phyloP scores from a whole-genome alignment of 1,284 basidiomycete species.

The Ceratobasidium sp. region DNA sequence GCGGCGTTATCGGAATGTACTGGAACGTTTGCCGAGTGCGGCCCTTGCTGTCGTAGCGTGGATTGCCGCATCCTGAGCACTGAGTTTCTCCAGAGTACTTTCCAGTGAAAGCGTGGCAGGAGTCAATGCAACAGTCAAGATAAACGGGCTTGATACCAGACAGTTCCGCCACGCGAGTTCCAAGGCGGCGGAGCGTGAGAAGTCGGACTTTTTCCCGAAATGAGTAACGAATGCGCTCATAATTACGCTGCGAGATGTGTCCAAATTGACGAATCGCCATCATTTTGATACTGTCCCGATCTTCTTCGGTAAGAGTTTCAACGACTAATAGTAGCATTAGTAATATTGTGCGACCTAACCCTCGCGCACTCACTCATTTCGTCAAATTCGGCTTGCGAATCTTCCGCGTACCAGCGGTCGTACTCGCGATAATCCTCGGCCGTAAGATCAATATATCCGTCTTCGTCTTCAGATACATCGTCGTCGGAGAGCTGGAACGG shows the following conservation, averaged over 20 bases:
- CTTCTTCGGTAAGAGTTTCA: slow-evolving; percentile 15
- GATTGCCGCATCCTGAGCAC: slow-evolving; percentile 46
- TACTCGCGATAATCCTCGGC: slow-evolving; percentile 27
- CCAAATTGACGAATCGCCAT: slow-evolving; percentile 43
- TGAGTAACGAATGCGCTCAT: slow-evolving; percentile 32
- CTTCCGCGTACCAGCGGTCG: slow-evolving; percentile 33
- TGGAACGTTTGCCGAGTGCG: slow-evolving; percentile 36
- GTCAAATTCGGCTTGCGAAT: not conserved
- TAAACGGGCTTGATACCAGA: slow-evolving; percentile 31
- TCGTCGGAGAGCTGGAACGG: not conserved
- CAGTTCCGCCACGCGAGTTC: slow-evolving; percentile 31
- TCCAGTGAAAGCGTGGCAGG: slow-evolving; percentile 48
- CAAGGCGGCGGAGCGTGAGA: slow-evolving; percentile 8
- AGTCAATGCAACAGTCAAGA: slow-evolving; percentile 49
- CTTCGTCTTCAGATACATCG: not conserved
- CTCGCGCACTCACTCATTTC: slow-evolving; percentile 18
- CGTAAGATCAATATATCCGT: not conserved
- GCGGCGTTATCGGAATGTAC: slow-evolving; percentile 49
- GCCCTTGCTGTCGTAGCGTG: slow-evolving; percentile 31
- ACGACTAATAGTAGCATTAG: slow-evolving; percentile 3
- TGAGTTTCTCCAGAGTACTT: slow-evolving; percentile 3
- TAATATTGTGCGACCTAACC: not conserved
- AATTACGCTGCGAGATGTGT: slow-evolving; percentile 25
- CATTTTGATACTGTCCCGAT: slow-evolving; percentile 31
- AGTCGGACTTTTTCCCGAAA: slow-evolving; percentile 10